Base-by-base conservation (phyloP, 1,284 basidiomycete genomes). In the Cutaneotrichosporon spelunceum region DNA sequence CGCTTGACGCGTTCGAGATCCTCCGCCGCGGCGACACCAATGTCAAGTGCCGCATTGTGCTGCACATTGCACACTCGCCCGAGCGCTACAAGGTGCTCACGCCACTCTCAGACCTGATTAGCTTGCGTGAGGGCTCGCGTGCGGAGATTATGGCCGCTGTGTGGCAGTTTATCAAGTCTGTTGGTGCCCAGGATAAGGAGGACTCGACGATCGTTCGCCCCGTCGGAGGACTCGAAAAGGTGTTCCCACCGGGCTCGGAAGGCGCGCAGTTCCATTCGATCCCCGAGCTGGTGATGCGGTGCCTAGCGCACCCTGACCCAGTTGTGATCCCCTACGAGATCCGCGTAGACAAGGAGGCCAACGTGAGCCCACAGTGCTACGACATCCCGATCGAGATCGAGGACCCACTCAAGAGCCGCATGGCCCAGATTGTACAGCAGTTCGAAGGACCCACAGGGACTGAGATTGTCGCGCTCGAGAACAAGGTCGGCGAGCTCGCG, bases 341-440 rank as follows among this genome's bases (percentile, higher is more conserved):
- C 61, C 72, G 72, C 16, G 75, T 79, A 26, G 74, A 77, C 66
- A 73, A 75, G 58, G 78, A 79, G 54, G 67, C 69, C 54, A 71
- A 72, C 61, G 70, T 77, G 39, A 67, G 75, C 70, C 19, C 82
- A 81, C 72, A 77, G 82, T 67, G 91, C 87, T 97, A 87, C 82
- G 94, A 97, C 72, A 85, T 95, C 24, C 91, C 95, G 60, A 80
- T 97, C 23, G 93, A 93, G 73, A 84, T 90, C 72, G 94, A 97
- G 71, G 94, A 97, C 73, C 82, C 85, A 0, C 77, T 90, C 62
- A 93, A 92, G 77, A 83, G 81, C 59, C 86, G 88, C 65, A 90
- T 93, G 87, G 83, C 82, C 59, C 79, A 84, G 3, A 86, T 89
- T n/a, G 83, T 89, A 34, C 79, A 89, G n/a, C 84, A 84, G 65